Evolutionary conservation across 345 rosid species (phyloP).

Genomic region (Heritiera littoralis): DNA sequence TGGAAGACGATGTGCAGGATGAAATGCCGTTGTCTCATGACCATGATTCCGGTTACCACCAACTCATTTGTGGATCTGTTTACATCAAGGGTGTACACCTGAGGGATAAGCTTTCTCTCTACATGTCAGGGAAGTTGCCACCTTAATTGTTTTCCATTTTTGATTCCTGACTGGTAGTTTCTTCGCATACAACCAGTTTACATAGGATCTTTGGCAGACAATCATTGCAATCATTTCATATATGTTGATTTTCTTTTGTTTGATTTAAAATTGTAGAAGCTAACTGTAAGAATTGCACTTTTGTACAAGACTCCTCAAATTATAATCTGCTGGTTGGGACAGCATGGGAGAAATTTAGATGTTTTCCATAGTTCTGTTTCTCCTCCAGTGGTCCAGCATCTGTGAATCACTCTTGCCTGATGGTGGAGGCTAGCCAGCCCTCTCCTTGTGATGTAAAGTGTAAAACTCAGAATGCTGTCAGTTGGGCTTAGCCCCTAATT

Average conservation of each 20-base stretch:
- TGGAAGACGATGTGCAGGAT: slow-evolving; percentile 48
- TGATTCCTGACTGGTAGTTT: slow-evolving; percentile 9
- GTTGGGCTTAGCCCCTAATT: too few relatives aligned
- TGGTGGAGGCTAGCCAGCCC: neutral
- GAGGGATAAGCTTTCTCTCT: slow-evolving; percentile 51
- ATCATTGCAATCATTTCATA: neutral
- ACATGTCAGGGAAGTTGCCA: slow-evolving; percentile 35
- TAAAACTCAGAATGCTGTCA: neutral
- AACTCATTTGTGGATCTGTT: slow-evolving; percentile 37
- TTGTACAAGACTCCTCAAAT: slow-evolving; percentile 7
- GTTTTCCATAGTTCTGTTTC: neutral
- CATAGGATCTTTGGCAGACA: slow-evolving; percentile 9
- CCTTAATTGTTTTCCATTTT: slow-evolving; percentile 24
- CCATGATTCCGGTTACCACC: slow-evolving; percentile 51
- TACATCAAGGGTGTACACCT: slow-evolving; percentile 42
- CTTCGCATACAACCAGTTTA: neutral
- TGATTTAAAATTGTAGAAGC: neutral
- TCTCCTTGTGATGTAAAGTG: neutral
- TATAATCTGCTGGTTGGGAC: neutral
- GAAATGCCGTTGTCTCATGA: slow-evolving; percentile 28
- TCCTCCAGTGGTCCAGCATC: too few relatives aligned
- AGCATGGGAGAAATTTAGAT: neutral
- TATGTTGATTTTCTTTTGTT: slow-evolving; percentile 4
- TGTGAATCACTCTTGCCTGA: neutral
- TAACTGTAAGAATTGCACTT: neutral